Evolutionary conservation across 352 stramenopile species (phyloP), one percentile per base, ranked within the genome.

Genomic region (Pythium periplocum): DNA sequence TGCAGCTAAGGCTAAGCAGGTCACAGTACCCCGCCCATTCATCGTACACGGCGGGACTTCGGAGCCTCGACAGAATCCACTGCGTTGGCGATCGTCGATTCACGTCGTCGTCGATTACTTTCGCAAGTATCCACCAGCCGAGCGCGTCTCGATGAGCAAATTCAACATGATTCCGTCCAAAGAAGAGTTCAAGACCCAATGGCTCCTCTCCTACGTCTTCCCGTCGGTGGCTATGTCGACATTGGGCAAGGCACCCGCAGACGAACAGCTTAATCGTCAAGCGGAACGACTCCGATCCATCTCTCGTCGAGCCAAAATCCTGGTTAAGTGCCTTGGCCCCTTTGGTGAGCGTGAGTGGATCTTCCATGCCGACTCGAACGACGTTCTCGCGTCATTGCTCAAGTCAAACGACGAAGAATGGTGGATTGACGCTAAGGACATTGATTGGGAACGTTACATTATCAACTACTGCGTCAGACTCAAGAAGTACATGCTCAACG

Each of bases 271-370:
- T 60, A 77, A 87, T 39, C 79, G 80, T 42, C 72, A 90, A 17
- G 81, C 81, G 0, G 75, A 75, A 2, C 68, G 73, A 48, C 63
- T 94, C 7, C 87, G 78, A 75, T 66, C 75, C 45, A 73, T 94
- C 34, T 89, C 81, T 17, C 88, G 77, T 77, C 75, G 79, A 7
- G 80, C 80, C 6, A 78, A 79, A 1, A 86, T 69, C 6, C 66
- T 94, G 3, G 80, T 92, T 11, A 78, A 89, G 52, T 48, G 90
- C 3, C 93, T 94, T 57, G 90, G 92, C 65, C 82, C 83, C 0
- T 95, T 95, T 33, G 94, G 83, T 2, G 71, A 91, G 54, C 91
- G 86, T 61, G 73, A 95, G 51, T 95, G 83, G 80, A 75, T 90
- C 44, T 95, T 93, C 43, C 55, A 53, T 17, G 72, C 75, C 3